Percentiles rank a stretch among this genome's conserved stretches.
phyloP scores from a whole-genome alignment of 2,329 filamentous ascomycete species.

The Sclerotinia minor region DNA sequence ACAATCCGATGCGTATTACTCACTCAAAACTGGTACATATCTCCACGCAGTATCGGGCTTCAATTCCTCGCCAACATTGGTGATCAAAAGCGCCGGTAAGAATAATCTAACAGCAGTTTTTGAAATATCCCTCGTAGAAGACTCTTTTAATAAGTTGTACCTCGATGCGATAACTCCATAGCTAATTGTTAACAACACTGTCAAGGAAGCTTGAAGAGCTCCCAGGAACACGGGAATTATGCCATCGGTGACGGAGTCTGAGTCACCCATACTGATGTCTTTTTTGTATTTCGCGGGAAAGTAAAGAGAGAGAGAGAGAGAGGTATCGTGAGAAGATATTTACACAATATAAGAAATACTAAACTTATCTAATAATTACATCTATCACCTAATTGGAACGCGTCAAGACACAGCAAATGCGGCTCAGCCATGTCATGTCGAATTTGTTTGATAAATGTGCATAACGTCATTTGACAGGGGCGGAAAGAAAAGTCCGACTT shows the following conservation, averaged over 20 bases:
- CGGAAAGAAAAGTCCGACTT: background rate
- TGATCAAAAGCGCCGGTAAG: constrained; percentile 49
- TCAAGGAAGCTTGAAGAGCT: constrained; percentile 50
- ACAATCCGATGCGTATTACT: background rate
- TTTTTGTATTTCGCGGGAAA: background rate
- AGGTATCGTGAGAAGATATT: no score
- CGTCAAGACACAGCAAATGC: background rate
- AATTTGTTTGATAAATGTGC: background rate
- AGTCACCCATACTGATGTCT: constrained; percentile 1
- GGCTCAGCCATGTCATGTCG: background rate
- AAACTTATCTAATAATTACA: no score
- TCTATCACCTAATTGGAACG: background rate
- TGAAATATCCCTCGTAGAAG: constrained; percentile 47
- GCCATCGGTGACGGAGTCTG: constrained; percentile 27
- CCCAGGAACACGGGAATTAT: constrained; percentile 46
- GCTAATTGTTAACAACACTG: constrained; percentile 49
- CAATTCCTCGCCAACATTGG: constrained; percentile 48
- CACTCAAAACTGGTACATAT: constrained; percentile 43
- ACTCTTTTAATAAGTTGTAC: constrained; percentile 44
- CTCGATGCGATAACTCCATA: constrained; percentile 48
- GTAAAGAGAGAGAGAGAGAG: background rate
- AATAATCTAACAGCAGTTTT: constrained; percentile 51
- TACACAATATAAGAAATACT: background rate
- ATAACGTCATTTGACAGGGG: constrained; percentile 15
- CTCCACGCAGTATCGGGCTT: constrained; percentile 42